Base-by-base conservation (phyloP, 2,329 filamentous ascomycete genomes). In the Monosporascus sp. region DNA sequence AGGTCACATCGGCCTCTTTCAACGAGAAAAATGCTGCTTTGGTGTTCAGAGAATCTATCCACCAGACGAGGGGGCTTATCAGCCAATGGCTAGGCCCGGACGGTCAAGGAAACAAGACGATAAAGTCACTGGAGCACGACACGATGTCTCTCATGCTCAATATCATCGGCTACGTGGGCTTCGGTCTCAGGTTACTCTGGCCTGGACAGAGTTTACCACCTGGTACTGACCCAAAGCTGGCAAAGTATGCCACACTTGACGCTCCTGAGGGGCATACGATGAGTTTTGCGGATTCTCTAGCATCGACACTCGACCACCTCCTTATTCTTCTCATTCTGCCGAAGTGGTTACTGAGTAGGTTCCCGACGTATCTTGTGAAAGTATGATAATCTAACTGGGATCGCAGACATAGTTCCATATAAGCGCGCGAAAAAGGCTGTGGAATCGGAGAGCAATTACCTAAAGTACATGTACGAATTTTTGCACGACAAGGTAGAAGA, bases 21-120 rank as follows among this genome's bases (percentile, higher is more conserved):
- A 89, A 86, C 53, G 89, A 93, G 72, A 84, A 80, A 70, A 92
- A 90, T 67, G 85, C 89, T 52, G 75, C 78, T 15, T 67, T 88
- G 25, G 83, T 88, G 1, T 89, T 85, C 68, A 72, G 71, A 8
- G 84, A 89, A 65, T 77, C 80, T 1, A 72, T 87, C 22, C 58
- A 75, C 52, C 88, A 92, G 71, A 80, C 86, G 0, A 72, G 79
- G 55, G 77, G 78, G 14, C 79, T 89, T 79, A 62, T 88, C 31
- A 66, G 70, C 37, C 74, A 76, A 47, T 89, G 85, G 83, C 70
- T 79, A 5, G 74, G 71, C 1, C 61, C 68, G 5, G 67, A 73
- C 37, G 70, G 69, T 3, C 57, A 65, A 51, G 71, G 63, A 6
- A 74, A 74, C 54, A 68, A 65, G 41, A 82, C 81, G 0, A 74